Conservation (phyloP, 768 basidiomycete genomes). For the Saitozyma sp. region DNA sequence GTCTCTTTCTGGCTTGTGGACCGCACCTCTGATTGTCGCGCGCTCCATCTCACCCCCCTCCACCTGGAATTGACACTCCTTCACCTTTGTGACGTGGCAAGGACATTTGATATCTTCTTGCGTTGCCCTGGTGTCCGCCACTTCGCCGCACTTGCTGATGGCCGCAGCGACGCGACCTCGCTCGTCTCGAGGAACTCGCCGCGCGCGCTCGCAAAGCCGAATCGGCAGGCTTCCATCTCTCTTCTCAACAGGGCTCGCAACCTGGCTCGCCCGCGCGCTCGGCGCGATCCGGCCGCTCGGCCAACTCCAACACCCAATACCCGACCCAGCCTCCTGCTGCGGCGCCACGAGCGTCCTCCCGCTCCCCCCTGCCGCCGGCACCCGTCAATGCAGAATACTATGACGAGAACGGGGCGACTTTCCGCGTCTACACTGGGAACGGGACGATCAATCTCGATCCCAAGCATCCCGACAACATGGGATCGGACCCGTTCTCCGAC, state of each 20-base stretch:
- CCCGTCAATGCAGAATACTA: slow-evolving; percentile 36
- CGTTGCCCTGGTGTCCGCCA: too few relatives aligned
- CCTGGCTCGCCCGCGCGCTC: slow-evolving; percentile 29
- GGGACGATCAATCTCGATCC: slow-evolving; percentile 32
- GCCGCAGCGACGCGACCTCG: slow-evolving; percentile 41
- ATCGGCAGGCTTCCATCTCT: slow-evolving; percentile 44
- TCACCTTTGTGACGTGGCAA: too few relatives aligned
- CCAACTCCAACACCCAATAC: slow-evolving; percentile 5
- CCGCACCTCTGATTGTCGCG: too few relatives aligned
- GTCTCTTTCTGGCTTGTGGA: too few relatives aligned
- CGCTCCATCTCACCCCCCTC: too few relatives aligned
- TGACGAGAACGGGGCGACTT: slow-evolving; percentile 25
- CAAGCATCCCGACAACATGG: slow-evolving; percentile 13
- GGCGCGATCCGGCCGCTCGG: slow-evolving; percentile 13
- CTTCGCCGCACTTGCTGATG: slow-evolving; percentile 6
- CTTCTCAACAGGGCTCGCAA: slow-evolving; percentile 38
- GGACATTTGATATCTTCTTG: too few relatives aligned
- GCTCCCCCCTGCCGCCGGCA: slow-evolving; percentile 35
- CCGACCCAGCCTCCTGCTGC: slow-evolving; percentile 22
- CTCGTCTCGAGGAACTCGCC: slow-evolving; percentile 40
- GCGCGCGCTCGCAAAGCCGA: slow-evolving; percentile 45
- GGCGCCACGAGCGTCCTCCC: slow-evolving; percentile 4
- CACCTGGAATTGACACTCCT: too few relatives aligned
- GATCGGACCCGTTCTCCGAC: slow-evolving; percentile 44
- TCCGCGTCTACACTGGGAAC: slow-evolving; percentile 31